A percentile compares a stretch with the other conserved stretches of the same genome.
These are phyloP conservation scores for Pyronema domesticum DNA, from an alignment of 495 filamentous ascomycete species.

Conservation along the genomic window DNA sequence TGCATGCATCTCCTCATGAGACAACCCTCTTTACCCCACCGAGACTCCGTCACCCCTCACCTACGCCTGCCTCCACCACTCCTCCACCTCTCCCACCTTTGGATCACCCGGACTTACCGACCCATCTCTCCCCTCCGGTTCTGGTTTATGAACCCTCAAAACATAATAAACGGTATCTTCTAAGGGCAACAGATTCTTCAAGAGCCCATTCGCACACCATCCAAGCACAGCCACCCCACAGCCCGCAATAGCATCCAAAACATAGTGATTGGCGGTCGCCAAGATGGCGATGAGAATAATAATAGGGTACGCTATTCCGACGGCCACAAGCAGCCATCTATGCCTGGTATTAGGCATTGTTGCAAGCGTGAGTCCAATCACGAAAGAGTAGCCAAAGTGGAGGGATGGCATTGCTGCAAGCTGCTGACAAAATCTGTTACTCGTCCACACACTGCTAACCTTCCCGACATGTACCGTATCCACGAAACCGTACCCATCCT, in stretches of 20 bases:
- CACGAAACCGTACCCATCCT: constrained; percentile 45
- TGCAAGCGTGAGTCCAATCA: constrained; percentile 38
- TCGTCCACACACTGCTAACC: constrained; percentile 50
- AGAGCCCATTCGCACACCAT: constrained; percentile 34
- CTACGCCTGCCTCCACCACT: constrained; percentile 19
- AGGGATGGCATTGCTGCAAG: constrained; percentile 44
- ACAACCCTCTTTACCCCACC: no score
- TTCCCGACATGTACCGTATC: constrained; percentile 56
- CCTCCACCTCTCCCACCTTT: constrained; percentile 7
- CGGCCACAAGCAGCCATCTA: constrained; percentile 28
- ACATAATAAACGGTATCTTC: constrained; percentile 40
- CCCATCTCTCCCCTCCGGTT: constrained; percentile 10
- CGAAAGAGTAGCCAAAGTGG: constrained; percentile 43
- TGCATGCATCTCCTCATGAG: no score
- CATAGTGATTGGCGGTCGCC: constrained; percentile 50
- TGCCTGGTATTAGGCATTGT: constrained; percentile 23
- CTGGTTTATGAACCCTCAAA: constrained; percentile 39
- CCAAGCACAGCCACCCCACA: constrained; percentile 33
- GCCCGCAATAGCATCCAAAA: constrained; percentile 41
- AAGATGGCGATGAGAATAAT: constrained; percentile 45
- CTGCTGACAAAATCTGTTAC: constrained; percentile 51
- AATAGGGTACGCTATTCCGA: constrained; percentile 38
- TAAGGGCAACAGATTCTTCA: constrained; percentile 36
- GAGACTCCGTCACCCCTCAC: no score
- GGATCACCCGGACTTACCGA: constrained; percentile 3